phyloP scores from a whole-genome alignment of 768 basidiomycete species.

The Suillus lakei region DNA sequence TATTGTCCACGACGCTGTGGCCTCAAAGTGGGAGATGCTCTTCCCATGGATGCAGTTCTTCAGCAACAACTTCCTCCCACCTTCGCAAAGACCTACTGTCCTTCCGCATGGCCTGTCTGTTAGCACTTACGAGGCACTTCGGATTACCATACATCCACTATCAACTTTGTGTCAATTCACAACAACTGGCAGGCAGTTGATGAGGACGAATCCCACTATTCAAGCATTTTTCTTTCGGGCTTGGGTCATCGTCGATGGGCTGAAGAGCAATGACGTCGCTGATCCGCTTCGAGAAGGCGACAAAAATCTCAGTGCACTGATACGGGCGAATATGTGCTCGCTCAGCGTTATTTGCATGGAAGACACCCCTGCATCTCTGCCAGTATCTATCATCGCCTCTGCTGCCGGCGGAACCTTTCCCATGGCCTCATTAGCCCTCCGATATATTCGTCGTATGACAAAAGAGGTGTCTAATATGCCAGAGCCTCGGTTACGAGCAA shows the following conservation, averaged over 20 bases:
- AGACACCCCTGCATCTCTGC: not conserved
- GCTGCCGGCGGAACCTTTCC: slow-evolving; percentile 7
- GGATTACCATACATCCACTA: slow-evolving; percentile 8
- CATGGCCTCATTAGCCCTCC: slow-evolving; percentile 11
- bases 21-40: slow-evolving; percentile 10
- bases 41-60: slow-evolving; percentile 14
- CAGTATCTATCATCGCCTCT: slow-evolving; percentile 4
- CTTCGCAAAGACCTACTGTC: not conserved
- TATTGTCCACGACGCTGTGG: slow-evolving; percentile 7
- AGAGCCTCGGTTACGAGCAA: not conserved
- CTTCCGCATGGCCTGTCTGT: slow-evolving; percentile 7
- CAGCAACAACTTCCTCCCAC: slow-evolving; percentile 6
- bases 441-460: slow-evolving; percentile 11
- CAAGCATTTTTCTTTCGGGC: slow-evolving; percentile 9
- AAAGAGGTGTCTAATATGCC: slow-evolving; percentile 11
- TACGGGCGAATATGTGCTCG: slow-evolving; percentile 10
- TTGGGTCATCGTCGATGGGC: slow-evolving; percentile 4
- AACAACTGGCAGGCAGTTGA: slow-evolving; percentile 1
- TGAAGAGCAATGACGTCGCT: slow-evolving; percentile 1
- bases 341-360: slow-evolving; percentile 10
- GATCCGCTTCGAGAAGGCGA: slow-evolving; percentile 5
- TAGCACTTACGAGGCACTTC: slow-evolving; percentile 6
- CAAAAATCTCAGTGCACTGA: slow-evolving; percentile 5
- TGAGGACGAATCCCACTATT: slow-evolving; percentile 4
- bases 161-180: slow-evolving; percentile 10